These are phyloP conservation scores for Penstemon barbatus DNA, from an alignment of 257 asterid genomes.

Conservation along the genomic window DNA sequence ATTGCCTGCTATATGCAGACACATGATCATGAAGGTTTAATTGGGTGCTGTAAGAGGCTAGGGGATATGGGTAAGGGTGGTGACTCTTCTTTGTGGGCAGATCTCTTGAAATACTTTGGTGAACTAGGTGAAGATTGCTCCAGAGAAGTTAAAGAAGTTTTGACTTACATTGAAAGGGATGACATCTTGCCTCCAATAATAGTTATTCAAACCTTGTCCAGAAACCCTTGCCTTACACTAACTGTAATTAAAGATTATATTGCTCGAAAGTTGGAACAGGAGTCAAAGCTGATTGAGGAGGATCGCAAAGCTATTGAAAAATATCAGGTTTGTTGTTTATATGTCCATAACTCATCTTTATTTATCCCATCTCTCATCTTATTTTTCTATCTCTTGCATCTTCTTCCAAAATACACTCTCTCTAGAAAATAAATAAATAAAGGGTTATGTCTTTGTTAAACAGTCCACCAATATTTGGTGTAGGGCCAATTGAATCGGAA, in stretches of 20 bases:
- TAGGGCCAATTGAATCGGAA: neutral
- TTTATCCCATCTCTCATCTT: no score
- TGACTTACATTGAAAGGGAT: conserved; percentile 84
- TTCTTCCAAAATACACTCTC: conserved; percentile 13
- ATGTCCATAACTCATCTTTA: neutral
- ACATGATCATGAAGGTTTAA: conserved; percentile 89
- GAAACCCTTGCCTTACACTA: conserved; percentile 86
- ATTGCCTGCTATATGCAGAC: conserved; percentile 93
- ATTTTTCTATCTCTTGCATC: conserved; percentile 11
- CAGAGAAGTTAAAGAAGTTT: conserved; percentile 84
- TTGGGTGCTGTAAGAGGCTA: conserved; percentile 96
- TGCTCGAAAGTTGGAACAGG: conserved; percentile 89
- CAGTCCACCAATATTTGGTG: neutral
- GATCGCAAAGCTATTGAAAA: conserved; percentile 80
- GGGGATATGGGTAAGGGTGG: conserved; percentile 92
- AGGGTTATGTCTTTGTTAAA: neutral
- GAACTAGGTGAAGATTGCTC: conserved; percentile 99
- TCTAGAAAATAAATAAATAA: conserved; percentile 1
- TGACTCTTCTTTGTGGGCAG: conserved; percentile 91
- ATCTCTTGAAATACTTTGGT: conserved; percentile 88
- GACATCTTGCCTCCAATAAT: conserved; percentile 91
- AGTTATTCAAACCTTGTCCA: conserved; percentile 85
- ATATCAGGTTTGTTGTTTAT: conserved; percentile 68
- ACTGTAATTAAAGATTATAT: conserved; percentile 92
- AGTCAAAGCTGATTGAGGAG: conserved; percentile 87